phyloP scores from a whole-genome alignment of 352 stramenopile species.

The Thalassiosira delicatula region DNA sequence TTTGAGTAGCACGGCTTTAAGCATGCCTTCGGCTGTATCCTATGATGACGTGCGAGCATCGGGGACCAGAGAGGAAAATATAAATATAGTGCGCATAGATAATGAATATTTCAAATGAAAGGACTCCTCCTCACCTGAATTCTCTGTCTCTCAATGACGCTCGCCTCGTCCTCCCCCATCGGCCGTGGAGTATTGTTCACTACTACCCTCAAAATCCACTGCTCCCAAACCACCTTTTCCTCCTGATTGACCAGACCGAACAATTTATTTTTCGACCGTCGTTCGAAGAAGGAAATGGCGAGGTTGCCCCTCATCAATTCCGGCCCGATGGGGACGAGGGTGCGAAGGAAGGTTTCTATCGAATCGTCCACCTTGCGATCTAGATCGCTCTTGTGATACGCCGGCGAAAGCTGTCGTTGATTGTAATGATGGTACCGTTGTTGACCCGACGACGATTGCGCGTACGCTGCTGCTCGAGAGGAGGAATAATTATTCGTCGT shows the following conservation, averaged over 20 bases:
- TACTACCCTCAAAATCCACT: conserved; percentile 81
- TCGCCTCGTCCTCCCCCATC: conserved; percentile 74
- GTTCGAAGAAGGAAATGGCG: conserved; percentile 80
- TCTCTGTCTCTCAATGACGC: conserved; percentile 82
- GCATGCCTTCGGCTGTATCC: too few species aligned
- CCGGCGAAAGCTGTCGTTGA: conserved; percentile 20
- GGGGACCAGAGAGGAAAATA: too few species aligned
- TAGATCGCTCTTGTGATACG: conserved; percentile 66
- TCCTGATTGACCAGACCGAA: conserved; percentile 83
- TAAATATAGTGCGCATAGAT: too few species aligned
- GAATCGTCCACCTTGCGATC: conserved; percentile 79
- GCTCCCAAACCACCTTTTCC: conserved; percentile 79
- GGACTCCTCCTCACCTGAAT: too few species aligned
- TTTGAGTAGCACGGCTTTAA: too few species aligned
- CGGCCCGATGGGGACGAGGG: conserved; percentile 75
- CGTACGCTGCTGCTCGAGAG: too few species aligned
- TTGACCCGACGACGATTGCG: conserved; percentile 2
- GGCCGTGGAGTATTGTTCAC: conserved; percentile 83
- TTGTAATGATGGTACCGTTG: conserved; percentile 25
- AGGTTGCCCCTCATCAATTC: conserved; percentile 77
- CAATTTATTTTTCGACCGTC: conserved; percentile 74
- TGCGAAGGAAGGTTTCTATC: conserved; percentile 79
- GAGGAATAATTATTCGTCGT: too few species aligned
- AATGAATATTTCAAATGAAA: too few species aligned
- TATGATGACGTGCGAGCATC: too few species aligned